Evolutionary conservation across 495 filamentous ascomycete species (phyloP).

Genomic region (Penicillium psychrofluorescens): DNA sequence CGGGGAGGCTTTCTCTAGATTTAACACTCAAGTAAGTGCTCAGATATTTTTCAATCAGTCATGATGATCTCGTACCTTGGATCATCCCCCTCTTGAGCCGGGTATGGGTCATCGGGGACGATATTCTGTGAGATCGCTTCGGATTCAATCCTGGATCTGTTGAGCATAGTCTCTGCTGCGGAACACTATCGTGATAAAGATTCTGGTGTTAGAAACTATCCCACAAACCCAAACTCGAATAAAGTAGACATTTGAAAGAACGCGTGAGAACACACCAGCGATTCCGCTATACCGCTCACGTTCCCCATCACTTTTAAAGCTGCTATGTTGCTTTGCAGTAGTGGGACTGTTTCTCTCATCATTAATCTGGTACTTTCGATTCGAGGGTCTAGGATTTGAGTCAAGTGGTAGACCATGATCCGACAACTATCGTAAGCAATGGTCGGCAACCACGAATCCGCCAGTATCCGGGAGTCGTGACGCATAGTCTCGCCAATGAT

Average conservation of each 20-base stretch:
- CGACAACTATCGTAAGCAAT: conserved; percentile 27
- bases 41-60: background rate
- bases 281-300: conserved; percentile 13
- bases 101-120: conserved; percentile 24
- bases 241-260: background rate
- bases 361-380: conserved; percentile 13
- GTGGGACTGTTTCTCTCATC: conserved; percentile 14
- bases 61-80: conserved; percentile 2
- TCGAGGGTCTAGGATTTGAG: conserved; percentile 21
- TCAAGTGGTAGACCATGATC: conserved; percentile 27
- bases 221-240: too few species aligned
- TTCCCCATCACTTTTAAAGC: conserved; percentile 18
- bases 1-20: conserved; percentile 8
- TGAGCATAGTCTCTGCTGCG: conserved; percentile 24
- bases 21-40: background rate
- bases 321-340: conserved; percentile 19
- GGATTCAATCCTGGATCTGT: conserved; percentile 19
- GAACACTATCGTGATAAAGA: conserved; percentile 3
- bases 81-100: conserved; percentile 10
- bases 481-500: conserved; percentile 20
- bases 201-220: background rate
- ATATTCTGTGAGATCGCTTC: conserved; percentile 18
- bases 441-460: conserved; percentile 29
- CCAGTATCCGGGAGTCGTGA: conserved; percentile 18
- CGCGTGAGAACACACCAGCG: conserved; percentile 8